Conservation (phyloP, 805 yeast genomes). For the Metschnikowia chrysomelidarum region DNA sequence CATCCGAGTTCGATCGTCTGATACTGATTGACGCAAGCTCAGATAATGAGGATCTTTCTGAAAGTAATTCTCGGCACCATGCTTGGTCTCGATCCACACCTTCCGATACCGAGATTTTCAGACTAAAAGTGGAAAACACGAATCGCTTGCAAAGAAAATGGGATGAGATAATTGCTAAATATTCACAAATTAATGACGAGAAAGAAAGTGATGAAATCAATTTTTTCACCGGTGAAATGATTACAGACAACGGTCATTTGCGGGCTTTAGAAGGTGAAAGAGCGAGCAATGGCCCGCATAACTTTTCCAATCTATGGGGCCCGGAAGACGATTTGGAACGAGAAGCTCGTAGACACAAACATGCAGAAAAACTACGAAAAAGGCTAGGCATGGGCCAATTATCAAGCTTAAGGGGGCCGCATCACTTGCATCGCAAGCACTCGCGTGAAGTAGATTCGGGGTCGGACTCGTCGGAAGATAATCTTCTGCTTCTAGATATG, state of each 20-base stretch:
- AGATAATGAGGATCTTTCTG: conserved; percentile 12
- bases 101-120: conserved; percentile 22
- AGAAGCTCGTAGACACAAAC: conserved; percentile 13
- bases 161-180: conserved; percentile 53
- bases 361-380: conserved; percentile 12
- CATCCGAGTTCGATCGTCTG: conserved; percentile 20
- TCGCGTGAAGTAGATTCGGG: conserved; percentile 10
- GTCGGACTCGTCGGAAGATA: conserved; percentile 18
- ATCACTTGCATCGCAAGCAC: too few relatives aligned
- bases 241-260: conserved; percentile 70
- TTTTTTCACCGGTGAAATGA: conserved; percentile 57
- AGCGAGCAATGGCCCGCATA: conserved; percentile 10
- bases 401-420: too few relatives aligned
- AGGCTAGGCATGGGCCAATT: too few relatives aligned
- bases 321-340: conserved; percentile 30
- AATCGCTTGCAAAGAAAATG: conserved; percentile 31
- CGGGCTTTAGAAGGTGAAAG: conserved; percentile 35
- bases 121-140: conserved; percentile 30
- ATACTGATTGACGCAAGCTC: conserved; percentile 22
- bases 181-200: conserved; percentile 45
- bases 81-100: conserved; percentile 8
- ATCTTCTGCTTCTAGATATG: conserved; percentile 27
- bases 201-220: conserved; percentile 67
- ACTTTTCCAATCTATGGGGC: conserved; percentile 38
- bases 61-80: conserved; percentile 16